Evolutionary conservation across 257 asterid genomes (phyloP).

Genomic region (Nicotiana knightiana): DNA sequence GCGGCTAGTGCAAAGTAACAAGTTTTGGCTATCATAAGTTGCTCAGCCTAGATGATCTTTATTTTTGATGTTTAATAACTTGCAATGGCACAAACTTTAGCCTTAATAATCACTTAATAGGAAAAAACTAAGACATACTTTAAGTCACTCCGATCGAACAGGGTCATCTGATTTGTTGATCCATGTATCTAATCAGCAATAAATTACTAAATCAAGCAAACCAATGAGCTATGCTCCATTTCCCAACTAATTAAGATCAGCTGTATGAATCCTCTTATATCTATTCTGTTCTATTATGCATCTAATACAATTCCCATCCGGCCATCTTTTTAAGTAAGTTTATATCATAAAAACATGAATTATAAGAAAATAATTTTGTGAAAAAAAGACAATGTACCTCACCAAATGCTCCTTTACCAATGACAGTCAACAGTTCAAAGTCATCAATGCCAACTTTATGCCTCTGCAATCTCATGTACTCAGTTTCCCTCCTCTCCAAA

Average conservation of each 20-base stretch:
- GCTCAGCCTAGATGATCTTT: background rate
- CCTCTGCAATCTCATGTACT: slow-evolving; percentile 96
- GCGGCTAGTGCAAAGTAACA: background rate
- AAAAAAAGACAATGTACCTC: slow-evolving; percentile 39
- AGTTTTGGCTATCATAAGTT: background rate
- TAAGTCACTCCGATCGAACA: background rate
- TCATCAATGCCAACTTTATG: slow-evolving; percentile 97
- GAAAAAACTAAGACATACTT: background rate
- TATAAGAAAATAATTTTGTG: background rate
- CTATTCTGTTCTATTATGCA: background rate
- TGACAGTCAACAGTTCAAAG: slow-evolving; percentile 78
- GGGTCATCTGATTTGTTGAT: background rate
- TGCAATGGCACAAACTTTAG: background rate
- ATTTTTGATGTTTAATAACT: background rate
- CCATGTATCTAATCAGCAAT: background rate
- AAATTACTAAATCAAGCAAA: background rate
- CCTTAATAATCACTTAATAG: background rate
- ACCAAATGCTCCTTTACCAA: slow-evolving; percentile 95
- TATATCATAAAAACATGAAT: background rate
- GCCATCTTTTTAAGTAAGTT: background rate
- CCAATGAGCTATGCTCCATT: background rate
- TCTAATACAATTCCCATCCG: background rate
- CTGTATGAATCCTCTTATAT: background rate
- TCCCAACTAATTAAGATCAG: background rate
- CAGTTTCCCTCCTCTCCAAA: slow-evolving; percentile 89